Evolutionary conservation across 352 stramenopile species (phyloP), one percentile per base, ranked within the genome.

Genomic region (Globisporangium emineosum): DNA sequence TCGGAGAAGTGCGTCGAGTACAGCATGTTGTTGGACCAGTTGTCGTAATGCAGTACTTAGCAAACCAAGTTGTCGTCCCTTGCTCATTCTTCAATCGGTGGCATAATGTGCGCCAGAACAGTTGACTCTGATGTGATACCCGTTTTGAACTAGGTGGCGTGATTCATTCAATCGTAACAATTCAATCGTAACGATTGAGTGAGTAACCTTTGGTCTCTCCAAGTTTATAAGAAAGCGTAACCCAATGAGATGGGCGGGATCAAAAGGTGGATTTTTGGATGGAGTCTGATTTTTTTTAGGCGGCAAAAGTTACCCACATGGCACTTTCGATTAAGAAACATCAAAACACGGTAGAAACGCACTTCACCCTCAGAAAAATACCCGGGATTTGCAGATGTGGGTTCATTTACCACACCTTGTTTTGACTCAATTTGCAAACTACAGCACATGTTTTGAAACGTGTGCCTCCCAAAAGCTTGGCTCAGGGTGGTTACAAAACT

Each of bases 1-100:
- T 90, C 81, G 2, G 76, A 86, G 67, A 90, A 90, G 62, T 88
- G 75, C 58, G 81, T 88, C 67, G 78, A 90, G 73, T 83, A 78
- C 69, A 81, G 73, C 50, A 57, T 71, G 12, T 54, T 90, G 33
- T 65, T 90, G 58, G 75, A 90, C 27, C 75, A 90, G 54, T 53
- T 90, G 9, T 27, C 43, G 29, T 54, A 5, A 32, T 6, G 29
- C 29, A 32, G 5, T 32, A n/a, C n/a, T n/a, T n/a, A n/a, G n/a
- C n/a, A n/a, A n/a, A n/a, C n/a, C n/a, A n/a, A n/a, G n/a, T n/a
- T n/a, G n/a, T n/a, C n/a, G n/a, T n/a, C n/a, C n/a, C n/a, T n/a
- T n/a, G n/a, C n/a, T n/a, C n/a, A n/a, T n/a, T n/a, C n/a, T n/a
- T n/a, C n/a, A n/a, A n/a, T n/a, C n/a, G n/a, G n/a, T n/a, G n/a